phyloP scores from a whole-genome alignment of 139 green algal genomes.

The Pseudopediastrum boryanum region DNA sequence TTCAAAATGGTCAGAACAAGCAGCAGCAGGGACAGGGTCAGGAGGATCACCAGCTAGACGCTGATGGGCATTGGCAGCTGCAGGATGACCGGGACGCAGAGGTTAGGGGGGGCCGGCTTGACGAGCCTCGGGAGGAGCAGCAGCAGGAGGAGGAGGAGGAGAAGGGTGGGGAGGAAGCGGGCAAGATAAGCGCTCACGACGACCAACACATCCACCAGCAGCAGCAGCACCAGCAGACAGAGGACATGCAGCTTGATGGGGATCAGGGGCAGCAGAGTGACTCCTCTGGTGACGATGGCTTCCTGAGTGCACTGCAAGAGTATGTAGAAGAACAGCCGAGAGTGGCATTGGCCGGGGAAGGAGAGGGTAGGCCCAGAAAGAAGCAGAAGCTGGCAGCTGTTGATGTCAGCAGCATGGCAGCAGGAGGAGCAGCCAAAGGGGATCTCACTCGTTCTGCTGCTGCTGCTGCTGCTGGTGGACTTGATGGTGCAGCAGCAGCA shows the following conservation, averaged over 20 bases:
- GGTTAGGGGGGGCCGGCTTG: too few species aligned
- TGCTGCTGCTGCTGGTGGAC: too few species aligned
- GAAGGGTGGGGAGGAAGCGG: background rate
- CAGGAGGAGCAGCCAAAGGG: too few species aligned
- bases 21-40: background rate
- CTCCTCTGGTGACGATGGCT: background rate
- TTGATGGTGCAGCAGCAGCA: slow-evolving; percentile 2
- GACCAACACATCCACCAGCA: background rate
- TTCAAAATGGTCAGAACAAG: background rate
- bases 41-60: slow-evolving; percentile 16
- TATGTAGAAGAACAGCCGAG: too few species aligned
- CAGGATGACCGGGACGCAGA: background rate
- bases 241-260: background rate
- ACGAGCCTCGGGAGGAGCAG: background rate
- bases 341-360: too few species aligned
- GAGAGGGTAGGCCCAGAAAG: too few species aligned
- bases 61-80: background rate
- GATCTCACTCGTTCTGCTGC: too few species aligned
- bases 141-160: background rate
- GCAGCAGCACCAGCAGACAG: background rate
- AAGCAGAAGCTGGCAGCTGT: too few species aligned
- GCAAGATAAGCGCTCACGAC: background rate
- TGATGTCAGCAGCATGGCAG: too few species aligned
- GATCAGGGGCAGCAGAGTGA: background rate
- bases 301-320: slow-evolving; percentile 9